Evolutionary conservation across 1,284 basidiomycete genomes (phyloP), one percentile per base, ranked within the genome.

Genomic region (Microbotryum intermedium): DNA sequence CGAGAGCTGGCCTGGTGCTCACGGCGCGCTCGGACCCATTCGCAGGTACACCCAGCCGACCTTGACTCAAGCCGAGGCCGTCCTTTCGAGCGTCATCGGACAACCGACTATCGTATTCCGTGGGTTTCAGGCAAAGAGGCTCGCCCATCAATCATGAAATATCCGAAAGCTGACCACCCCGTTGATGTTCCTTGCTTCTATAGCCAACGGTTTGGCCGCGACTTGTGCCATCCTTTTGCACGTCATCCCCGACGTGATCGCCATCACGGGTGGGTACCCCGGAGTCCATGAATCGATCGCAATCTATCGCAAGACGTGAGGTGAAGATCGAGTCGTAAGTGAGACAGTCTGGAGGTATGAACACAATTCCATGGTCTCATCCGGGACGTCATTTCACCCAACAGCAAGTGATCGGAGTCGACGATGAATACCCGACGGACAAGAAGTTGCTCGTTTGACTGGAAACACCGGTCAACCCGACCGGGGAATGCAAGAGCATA

Each of bases 401-500:
- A n/a, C 46, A 73, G 61, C 74, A 81, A 52, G 58, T 91, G 48
- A 87, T 94, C 65, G 82, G 81, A 66, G 73, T 92, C 7, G 87
- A 92, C 58, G 82, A 86, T 5, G 88, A 81, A 69, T 76, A 81
- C 69, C 75, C 80, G 39, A 85, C 86, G 18, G 87, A 90, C 72
- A 59, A 57, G n/a, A 66, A 59, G 39, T 42, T 67, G 39, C 68
- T 93, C 3, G 87, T 87, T 66, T 94, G 90, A 88, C 76, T 94
- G 25, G 91, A 95, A 76, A 91, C 88, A 0, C 92, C 92, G 2
- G 69, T 91, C 63, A 94, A 95, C 72, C 91, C 92, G 2, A 88
- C 83, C 0, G 91, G 92, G 49, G 87, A 88, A 73, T 84, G 86
- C 9, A 57, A 87, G 54, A 84, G 90, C 70, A 86, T 95, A 46